Conservation (phyloP, 1,284 basidiomycete species). For the Flammula alnicola region DNA sequence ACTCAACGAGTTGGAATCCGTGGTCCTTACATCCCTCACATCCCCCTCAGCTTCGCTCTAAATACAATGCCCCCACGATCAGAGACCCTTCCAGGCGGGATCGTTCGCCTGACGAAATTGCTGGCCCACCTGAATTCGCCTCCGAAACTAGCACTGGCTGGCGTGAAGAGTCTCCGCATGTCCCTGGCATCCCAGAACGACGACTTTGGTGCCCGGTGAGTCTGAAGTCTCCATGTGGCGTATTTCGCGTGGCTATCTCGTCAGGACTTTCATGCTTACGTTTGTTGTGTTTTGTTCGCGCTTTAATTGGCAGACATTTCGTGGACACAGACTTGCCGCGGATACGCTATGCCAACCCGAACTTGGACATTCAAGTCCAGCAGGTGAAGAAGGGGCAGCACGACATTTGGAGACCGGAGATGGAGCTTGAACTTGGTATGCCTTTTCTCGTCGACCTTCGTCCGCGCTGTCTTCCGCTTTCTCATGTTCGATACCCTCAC, state of each 20-base stretch:
- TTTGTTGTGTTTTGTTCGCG: neutral
- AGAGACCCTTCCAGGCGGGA: slow-evolving; percentile 48
- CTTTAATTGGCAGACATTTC: slow-evolving; percentile 60
- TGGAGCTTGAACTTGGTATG: slow-evolving; percentile 66
- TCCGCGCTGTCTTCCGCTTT: neutral
- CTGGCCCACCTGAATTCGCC: slow-evolving; percentile 54
- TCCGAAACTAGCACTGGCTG: slow-evolving; percentile 59
- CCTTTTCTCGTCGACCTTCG: slow-evolving; percentile 16
- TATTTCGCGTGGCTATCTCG: neutral
- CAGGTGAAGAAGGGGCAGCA: slow-evolving; percentile 52
- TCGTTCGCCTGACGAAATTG: slow-evolving; percentile 60
- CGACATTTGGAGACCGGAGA: slow-evolving; percentile 63
- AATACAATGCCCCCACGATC: slow-evolving; percentile 44
- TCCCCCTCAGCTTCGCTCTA: slow-evolving; percentile 6
- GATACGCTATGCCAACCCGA: slow-evolving; percentile 75
- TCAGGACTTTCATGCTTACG: neutral
- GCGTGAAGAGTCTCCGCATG: slow-evolving; percentile 57
- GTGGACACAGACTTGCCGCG: slow-evolving; percentile 74
- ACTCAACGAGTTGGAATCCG: too few relatives aligned
- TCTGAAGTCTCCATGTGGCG: neutral
- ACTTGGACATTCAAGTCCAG: slow-evolving; percentile 59
- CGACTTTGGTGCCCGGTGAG: slow-evolving; percentile 71
- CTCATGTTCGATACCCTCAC: neutral
- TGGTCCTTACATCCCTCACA: neutral
- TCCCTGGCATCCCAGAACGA: slow-evolving; percentile 67